These are phyloP conservation scores for Apiotrichum porosum DNA, from an alignment of 1,284 basidiomycete species.

Conservation along the genomic window DNA sequence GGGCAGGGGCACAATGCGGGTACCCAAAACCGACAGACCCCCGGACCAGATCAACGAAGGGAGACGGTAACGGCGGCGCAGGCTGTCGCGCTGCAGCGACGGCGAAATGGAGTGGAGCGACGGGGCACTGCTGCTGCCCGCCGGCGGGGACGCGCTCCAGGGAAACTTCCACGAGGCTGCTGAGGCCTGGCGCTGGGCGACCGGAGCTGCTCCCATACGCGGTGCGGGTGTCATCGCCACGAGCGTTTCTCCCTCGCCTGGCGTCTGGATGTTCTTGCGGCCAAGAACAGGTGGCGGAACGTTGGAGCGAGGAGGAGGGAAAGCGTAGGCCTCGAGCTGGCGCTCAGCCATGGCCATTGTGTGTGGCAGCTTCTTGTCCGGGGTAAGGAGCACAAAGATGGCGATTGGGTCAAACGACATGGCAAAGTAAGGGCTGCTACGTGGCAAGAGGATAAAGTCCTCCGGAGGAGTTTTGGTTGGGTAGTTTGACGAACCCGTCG, in stretches of 20 bases:
- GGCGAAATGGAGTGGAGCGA: background rate
- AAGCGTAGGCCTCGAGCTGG: slow-evolving; percentile 48
- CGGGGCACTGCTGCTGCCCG: background rate
- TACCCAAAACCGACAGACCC: slow-evolving; percentile 34
- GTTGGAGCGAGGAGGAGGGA: slow-evolving; percentile 48
- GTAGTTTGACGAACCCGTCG: slow-evolving; percentile 61
- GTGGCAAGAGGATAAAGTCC: slow-evolving; percentile 73
- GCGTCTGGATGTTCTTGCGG: slow-evolving; percentile 40
- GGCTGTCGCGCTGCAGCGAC: background rate
- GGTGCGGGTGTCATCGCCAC: slow-evolving; percentile 44
- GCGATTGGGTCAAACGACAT: slow-evolving; percentile 66
- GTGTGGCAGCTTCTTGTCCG: slow-evolving; percentile 35
- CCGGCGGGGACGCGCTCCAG: slow-evolving; percentile 24
- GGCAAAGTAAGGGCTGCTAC: slow-evolving; percentile 65
- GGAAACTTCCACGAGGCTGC: slow-evolving; percentile 42
- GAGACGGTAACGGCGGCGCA: slow-evolving; percentile 29
- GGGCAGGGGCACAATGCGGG: slow-evolving; percentile 38
- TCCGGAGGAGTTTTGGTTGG: slow-evolving; percentile 60
- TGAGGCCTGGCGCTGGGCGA: slow-evolving; percentile 2
- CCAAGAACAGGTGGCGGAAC: slow-evolving; percentile 37
- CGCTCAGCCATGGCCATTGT: slow-evolving; percentile 35
- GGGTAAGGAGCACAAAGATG: slow-evolving; percentile 54
- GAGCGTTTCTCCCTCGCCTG: slow-evolving; percentile 41
- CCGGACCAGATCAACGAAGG: slow-evolving; percentile 46
- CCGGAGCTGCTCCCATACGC: background rate